These are phyloP conservation scores for Pleomassaria siparia DNA, from an alignment of 2,329 filamentous ascomycete species.

Conservation along the genomic window DNA sequence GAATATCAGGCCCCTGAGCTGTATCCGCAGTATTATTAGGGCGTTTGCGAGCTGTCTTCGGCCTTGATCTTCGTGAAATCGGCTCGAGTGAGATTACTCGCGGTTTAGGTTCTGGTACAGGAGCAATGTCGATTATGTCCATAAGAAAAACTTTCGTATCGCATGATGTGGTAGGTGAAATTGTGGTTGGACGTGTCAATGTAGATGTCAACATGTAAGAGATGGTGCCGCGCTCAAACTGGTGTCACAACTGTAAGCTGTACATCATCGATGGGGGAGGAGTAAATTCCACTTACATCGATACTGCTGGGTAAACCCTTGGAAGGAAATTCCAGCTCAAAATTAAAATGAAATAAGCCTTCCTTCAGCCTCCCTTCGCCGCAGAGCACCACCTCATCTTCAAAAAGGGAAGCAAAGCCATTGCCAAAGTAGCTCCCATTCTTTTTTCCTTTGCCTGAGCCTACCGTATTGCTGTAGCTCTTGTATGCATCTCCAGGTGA, in stretches of 20 bases:
- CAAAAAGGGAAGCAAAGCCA: conserved; percentile 77
- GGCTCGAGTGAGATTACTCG: conserved; percentile 86
- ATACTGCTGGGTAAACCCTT: conserved; percentile 84
- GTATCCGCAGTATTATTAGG: conserved; percentile 10
- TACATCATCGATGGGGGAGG: neutral
- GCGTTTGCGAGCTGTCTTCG: conserved; percentile 50
- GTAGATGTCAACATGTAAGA: conserved; percentile 90
- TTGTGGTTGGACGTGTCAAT: conserved; percentile 83
- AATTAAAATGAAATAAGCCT: conserved; percentile 77
- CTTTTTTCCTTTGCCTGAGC: conserved; percentile 56
- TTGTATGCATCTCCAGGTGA: conserved; percentile 58
- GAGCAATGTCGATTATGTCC: conserved; percentile 82
- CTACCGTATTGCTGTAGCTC: conserved; percentile 51
- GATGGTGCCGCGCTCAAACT: conserved; percentile 96
- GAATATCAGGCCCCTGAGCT: conserved; percentile 13
- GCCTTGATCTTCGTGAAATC: conserved; percentile 69
- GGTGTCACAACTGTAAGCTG: conserved; percentile 8
- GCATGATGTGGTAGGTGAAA: conserved; percentile 76
- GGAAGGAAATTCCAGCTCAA: conserved; percentile 69
- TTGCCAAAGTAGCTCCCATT: conserved; percentile 67
- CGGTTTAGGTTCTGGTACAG: conserved; percentile 71
- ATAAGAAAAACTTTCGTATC: conserved; percentile 78
- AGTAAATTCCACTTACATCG: conserved; percentile 63
- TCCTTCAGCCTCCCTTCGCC: conserved; percentile 75
- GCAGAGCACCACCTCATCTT: conserved; percentile 78